Evolutionary conservation across 305 asterid genomes (phyloP), one percentile per base, ranked within the genome.

Genomic region (Plantago coronopus): DNA sequence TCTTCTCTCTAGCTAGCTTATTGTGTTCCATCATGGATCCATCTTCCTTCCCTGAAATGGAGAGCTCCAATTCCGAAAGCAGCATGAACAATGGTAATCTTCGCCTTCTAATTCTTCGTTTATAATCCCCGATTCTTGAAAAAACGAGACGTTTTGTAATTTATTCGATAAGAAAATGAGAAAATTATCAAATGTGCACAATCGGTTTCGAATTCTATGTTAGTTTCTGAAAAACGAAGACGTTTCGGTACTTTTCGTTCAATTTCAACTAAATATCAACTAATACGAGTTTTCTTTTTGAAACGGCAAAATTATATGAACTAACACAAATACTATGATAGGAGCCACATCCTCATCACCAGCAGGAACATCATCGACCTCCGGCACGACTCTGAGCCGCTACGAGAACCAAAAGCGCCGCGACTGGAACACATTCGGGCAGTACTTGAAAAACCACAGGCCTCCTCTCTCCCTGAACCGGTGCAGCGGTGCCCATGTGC

Each of bases 381-480:
- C 60, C n/a, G 60, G 60, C 48, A 76, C n/a, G 69, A 79, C 66
- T 44, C 58, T 53, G 17, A 53, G 58, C 40, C 58, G 82, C 40
- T 79, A 79, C 62, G 82, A 74, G 69, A 76, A 55, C 46, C 45
- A 55, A 29, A 27, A 29, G 3, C 60, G 60, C 12, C 60, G 60
- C 27, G 60, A 55, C 61, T 79, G 85, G 85, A 79, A 76, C 73
- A 72, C 85, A 5, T 79, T 79, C 2, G 80, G 74, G 0, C 82
- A 79, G 54, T 79, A 79, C 70, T 68, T 79, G 15, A 74, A 67
- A 10, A 79, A 79, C 68, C 85, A 79, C 44, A 62, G 85, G 70
- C 85, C 85, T 0, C 85, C 85, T 13, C 80, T 79, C 2, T 10
- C 74, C 0, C 80, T 79, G 1, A 74, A 79, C 16, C 80, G 85